Evolutionary conservation across 1,284 basidiomycete species (phyloP).

Genomic region (Cerrena zonata): DNA sequence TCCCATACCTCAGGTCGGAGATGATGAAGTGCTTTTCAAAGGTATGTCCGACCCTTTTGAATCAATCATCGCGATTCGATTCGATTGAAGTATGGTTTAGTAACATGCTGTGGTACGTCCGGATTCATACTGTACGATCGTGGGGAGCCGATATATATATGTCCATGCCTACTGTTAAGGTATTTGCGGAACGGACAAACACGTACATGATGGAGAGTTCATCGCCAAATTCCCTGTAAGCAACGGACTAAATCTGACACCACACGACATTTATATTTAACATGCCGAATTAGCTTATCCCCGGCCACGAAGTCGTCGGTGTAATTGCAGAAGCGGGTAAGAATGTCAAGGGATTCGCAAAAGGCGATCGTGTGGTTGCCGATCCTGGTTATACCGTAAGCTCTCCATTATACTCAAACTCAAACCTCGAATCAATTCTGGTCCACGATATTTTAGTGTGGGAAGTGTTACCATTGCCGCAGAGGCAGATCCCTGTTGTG

Average conservation of each 20-base stretch:
- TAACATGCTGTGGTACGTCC: conserved; percentile 42
- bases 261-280: conserved; percentile 9
- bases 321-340: conserved; percentile 63
- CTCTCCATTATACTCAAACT: no score
- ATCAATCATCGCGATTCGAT: background rate
- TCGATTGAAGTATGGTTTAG: conserved; percentile 22
- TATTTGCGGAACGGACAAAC: conserved; percentile 73
- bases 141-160: background rate
- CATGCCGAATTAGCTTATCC: conserved; percentile 50
- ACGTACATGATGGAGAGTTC: conserved; percentile 77
- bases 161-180: conserved; percentile 34
- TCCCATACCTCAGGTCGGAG: conserved; percentile 54
- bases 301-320: conserved; percentile 79
- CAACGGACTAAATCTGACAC: conserved; percentile 6
- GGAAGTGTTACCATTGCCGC: conserved; percentile 77
- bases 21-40: conserved; percentile 69
- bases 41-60: conserved; percentile 34
- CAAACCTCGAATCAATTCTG: no score
- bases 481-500: conserved; percentile 70
- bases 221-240: conserved; percentile 68
- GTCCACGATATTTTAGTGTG: no score
- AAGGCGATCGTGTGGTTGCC: conserved; percentile 77
- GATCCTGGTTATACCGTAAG: conserved; percentile 62
- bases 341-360: conserved; percentile 59
- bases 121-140: background rate